A percentile compares a stretch with the other conserved stretches of the same genome.
These are phyloP conservation scores for Leishmania martiniquensis DNA, from an alignment of 208 protist species.

Conservation along the genomic window DNA sequence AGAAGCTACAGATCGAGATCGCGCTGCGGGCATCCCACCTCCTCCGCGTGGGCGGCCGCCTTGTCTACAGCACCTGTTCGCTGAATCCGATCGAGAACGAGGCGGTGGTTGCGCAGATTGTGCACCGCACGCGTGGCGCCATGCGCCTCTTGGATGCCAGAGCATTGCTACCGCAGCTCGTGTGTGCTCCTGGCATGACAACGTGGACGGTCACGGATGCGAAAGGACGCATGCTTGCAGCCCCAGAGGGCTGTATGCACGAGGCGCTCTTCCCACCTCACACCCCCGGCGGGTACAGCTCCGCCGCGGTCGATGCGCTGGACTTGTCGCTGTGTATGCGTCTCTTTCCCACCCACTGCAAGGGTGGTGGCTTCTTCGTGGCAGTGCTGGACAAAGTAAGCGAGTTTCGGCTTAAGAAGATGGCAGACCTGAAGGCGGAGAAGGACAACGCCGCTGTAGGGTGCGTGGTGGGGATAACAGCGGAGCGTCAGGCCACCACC, in stretches of 20 bases:
- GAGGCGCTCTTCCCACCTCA: slow-evolving; percentile 75
- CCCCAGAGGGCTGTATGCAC: slow-evolving; percentile 61
- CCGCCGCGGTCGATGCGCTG: slow-evolving; percentile 47
- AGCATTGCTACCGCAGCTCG: slow-evolving; percentile 73
- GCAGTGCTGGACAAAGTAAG: slow-evolving; percentile 93
- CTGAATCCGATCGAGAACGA: slow-evolving; percentile 97
- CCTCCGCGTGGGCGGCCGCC: slow-evolving; percentile 73
- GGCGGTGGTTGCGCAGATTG: slow-evolving; percentile 92
- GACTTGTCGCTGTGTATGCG: slow-evolving; percentile 93
- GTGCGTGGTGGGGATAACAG: not conserved
- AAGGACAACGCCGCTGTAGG: not conserved
- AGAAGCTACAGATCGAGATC: slow-evolving; percentile 90
- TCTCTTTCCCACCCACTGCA: slow-evolving; percentile 94
- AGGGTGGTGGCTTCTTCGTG: slow-evolving; percentile 98
- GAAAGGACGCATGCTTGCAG: slow-evolving; percentile 51
- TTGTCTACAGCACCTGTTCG: slow-evolving; percentile 98
- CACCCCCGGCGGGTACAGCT: slow-evolving; percentile 72
- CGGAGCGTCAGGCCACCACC: not conserved
- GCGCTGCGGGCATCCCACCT: slow-evolving; percentile 79
- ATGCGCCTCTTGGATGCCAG: slow-evolving; percentile 92
- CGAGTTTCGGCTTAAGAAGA: slow-evolving; percentile 56
- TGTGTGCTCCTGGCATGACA: slow-evolving; percentile 70
- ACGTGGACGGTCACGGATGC: slow-evolving; percentile 86
- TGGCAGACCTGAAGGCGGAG: slow-evolving; percentile 23
- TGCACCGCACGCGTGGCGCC: slow-evolving; percentile 77